phyloP scores from a whole-genome alignment of 1,284 basidiomycete genomes.

The Rhodotorula sp. region DNA sequence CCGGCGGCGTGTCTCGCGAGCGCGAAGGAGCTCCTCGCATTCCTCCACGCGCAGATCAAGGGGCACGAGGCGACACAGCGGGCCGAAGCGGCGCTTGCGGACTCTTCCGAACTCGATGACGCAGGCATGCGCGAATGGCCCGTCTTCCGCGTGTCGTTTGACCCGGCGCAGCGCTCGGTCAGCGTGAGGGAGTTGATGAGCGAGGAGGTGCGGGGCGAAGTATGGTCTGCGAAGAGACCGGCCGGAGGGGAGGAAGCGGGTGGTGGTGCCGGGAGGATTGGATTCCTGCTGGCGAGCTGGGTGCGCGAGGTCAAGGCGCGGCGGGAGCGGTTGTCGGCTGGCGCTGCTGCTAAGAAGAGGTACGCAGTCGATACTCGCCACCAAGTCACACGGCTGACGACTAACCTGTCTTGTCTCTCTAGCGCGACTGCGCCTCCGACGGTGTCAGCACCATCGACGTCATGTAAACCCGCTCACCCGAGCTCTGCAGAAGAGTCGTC shows the following conservation, averaged over 20 bases:
- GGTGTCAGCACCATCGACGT: too few relatives aligned
- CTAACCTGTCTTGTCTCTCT: too few relatives aligned
- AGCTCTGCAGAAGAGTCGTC: too few relatives aligned
- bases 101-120: not conserved
- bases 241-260: conserved; percentile 50
- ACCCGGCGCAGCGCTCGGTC: conserved; percentile 53
- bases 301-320: conserved; percentile 56
- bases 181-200: conserved; percentile 55
- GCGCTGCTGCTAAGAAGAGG: too few relatives aligned
- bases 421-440: too few relatives aligned
- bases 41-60: conserved; percentile 56
- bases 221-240: conserved; percentile 64
- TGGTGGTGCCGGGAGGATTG: conserved; percentile 70
- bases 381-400: too few relatives aligned
- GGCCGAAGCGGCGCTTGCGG: not conserved
- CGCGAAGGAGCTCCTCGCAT: conserved; percentile 65
- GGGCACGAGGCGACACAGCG: conserved; percentile 17
- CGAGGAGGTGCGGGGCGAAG: conserved; percentile 59
- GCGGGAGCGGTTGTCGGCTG: not conserved
- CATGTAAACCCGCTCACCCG: too few relatives aligned
- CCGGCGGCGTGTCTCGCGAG: conserved; percentile 72
- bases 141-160: conserved; percentile 70
- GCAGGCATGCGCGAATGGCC: conserved; percentile 31
- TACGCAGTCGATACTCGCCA: too few relatives aligned
- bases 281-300: conserved; percentile 71